These are phyloP conservation scores for Cucurbitaria berberidis DNA, from an alignment of 2,329 filamentous ascomycete genomes.

Conservation along the genomic window DNA sequence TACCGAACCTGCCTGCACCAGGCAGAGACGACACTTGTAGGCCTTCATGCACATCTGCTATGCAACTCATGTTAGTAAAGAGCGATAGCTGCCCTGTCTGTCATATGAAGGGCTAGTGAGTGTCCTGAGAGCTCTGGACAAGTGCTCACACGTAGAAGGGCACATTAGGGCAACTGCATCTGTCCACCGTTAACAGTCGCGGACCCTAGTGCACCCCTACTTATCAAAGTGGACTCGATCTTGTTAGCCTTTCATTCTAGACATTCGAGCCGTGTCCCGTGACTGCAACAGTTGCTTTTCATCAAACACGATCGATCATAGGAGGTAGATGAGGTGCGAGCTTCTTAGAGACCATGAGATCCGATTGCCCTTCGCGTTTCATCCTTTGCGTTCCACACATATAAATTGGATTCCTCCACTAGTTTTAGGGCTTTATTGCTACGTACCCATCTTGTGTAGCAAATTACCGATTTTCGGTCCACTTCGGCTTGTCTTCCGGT, in stretches of 20 bases:
- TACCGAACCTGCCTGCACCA: neutral
- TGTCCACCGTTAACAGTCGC: neutral
- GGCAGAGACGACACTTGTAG: neutral
- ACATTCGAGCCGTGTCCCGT: too few relatives aligned
- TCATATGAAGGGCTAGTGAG: neutral
- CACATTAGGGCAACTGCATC: neutral
- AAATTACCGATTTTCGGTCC: neutral
- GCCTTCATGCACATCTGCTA: neutral
- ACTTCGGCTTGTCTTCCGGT: neutral
- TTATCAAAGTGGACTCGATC: too few relatives aligned
- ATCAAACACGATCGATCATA: neutral
- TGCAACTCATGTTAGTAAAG: neutral
- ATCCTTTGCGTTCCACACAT: neutral
- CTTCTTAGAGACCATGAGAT: too few relatives aligned
- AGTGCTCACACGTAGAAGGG: neutral
- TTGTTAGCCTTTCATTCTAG: too few relatives aligned
- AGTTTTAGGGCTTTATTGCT: neutral
- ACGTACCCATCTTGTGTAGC: neutral
- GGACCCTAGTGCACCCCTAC: too few relatives aligned
- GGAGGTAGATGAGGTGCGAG: too few relatives aligned
- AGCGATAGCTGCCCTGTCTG: neutral
- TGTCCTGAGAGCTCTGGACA: neutral
- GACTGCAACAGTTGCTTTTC: too few relatives aligned
- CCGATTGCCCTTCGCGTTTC: too few relatives aligned
- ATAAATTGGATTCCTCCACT: neutral